Evolutionary conservation across 2,329 filamentous ascomycete genomes (phyloP), one percentile per base, ranked within the genome.

Genomic region (Tolypocladium inflatum): DNA sequence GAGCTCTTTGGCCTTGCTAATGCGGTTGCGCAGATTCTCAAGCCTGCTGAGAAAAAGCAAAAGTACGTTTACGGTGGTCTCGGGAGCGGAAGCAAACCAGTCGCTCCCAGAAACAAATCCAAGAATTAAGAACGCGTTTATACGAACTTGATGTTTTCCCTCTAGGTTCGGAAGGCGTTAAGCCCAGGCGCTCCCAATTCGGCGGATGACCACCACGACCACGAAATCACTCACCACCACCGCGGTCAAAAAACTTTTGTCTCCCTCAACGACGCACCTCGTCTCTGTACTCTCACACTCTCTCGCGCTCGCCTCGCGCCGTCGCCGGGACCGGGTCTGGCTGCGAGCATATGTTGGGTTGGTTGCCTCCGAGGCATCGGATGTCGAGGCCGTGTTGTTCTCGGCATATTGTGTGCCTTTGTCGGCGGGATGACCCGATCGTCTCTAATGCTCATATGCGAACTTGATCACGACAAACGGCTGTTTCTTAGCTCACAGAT

Each of bases 31-130:
- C 67, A 96, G 91, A 97, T 99, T 73, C 83, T 99, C 80, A 99
- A 97, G 82, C 94, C 94, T 71, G 94, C 94, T 76, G 94, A 99
- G 85, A 99, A 99, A 88, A 99, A 99, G 88, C 93, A 97, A 90
- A 97, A 97, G 92, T 97, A 96, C 82, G 92, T 95, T 73, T 83
- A 86, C 79, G 81, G 81, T 79, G 81, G 83, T 79, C 81, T 88
- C 76, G 86, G 83, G 78, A 82, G 82, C 78, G 60, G 62, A 62
- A 64, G 63, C 63, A 66, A 64, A 62, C 62, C 65, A 62, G 60
- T 56, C 62, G 62, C 59, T 61, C 61, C 65, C 63, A 65, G 59
- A 35, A 55, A 56, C 59, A 65, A 63, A 54, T 61, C 63, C 56
- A 66, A 62, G 48, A 58, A 58, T 57, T 68, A 65, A 60, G 60